Evolutionary conservation across 225 moss, liverwort and hornwort genomes (phyloP).

Genomic region (Asterella californica): DNA sequence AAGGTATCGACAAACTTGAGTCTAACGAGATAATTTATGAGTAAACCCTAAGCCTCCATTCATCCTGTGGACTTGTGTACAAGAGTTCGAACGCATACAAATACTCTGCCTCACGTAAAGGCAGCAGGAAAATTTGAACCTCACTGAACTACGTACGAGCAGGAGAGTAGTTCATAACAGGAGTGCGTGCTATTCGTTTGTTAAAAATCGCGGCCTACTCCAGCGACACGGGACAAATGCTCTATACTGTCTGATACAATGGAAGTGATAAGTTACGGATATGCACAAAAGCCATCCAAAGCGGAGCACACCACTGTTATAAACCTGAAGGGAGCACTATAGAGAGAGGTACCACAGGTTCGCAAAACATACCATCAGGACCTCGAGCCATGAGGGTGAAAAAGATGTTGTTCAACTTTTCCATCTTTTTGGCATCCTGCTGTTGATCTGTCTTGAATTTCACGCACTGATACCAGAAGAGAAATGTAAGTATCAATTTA

Average conservation of each 20-base stretch:
- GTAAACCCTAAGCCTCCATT: too few species aligned
- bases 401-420: slow-evolving; percentile 87
- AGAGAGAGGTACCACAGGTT: neutral
- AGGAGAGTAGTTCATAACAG: too few species aligned
- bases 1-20: too few species aligned
- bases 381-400: slow-evolving; percentile 95
- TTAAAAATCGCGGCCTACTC: too few species aligned
- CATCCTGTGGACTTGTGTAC: too few species aligned
- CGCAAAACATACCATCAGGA: slow-evolving; percentile 60
- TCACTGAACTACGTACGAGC: too few species aligned
- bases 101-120: too few species aligned
- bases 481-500: neutral
- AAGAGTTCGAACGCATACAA: too few species aligned
- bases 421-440: slow-evolving; percentile 94
- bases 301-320: neutral
- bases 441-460: slow-evolving; percentile 96
- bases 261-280: too few species aligned
- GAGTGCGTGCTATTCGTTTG: too few species aligned
- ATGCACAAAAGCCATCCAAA: neutral
- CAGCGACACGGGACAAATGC: neutral
- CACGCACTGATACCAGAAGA: slow-evolving; percentile 49
- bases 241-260: neutral
- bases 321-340: neutral
- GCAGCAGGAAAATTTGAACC: too few species aligned
- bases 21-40: too few species aligned